Conservation (phyloP, 179 eudicot species). For the Gypsophila paniculata region DNA sequence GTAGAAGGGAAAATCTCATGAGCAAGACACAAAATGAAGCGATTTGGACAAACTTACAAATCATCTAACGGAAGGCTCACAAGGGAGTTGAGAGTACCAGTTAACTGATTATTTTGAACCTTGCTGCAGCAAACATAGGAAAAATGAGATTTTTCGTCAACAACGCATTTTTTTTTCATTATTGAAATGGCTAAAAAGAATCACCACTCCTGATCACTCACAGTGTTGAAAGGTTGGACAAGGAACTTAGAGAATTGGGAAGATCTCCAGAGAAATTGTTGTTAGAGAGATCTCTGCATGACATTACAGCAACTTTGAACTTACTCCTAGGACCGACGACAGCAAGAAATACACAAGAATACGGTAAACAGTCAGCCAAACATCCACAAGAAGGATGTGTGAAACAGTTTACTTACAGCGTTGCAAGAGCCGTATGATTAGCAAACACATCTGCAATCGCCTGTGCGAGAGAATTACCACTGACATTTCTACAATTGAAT, state of each 20-base stretch:
- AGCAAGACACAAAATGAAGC: slow-evolving; percentile 8
- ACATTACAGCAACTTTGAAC: slow-evolving; percentile 18
- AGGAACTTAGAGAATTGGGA: slow-evolving; percentile 57
- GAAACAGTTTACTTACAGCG: slow-evolving; percentile 51
- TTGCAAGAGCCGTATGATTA: slow-evolving; percentile 56
- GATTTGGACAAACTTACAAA: slow-evolving; percentile 53
- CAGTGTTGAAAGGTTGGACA: slow-evolving; percentile 85
- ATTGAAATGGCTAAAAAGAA: background rate
- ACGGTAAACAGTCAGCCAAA: background rate
- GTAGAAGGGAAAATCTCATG: background rate
- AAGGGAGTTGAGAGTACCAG: slow-evolving; percentile 63
- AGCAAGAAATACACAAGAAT: background rate
- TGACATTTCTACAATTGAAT: slow-evolving; percentile 54
- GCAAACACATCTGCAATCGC: slow-evolving; percentile 68
- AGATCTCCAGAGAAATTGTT: slow-evolving; percentile 81
- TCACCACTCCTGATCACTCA: slow-evolving; percentile 38
- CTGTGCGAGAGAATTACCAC: slow-evolving; percentile 64
- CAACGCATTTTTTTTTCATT: background rate
- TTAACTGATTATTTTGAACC: slow-evolving; percentile 73
- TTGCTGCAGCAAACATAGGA: slow-evolving; percentile 45
- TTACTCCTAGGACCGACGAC: slow-evolving; percentile 4
- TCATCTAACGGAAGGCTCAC: slow-evolving; percentile 66
- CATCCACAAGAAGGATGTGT: slow-evolving; percentile 16
- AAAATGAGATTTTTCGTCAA: slow-evolving; percentile 24
- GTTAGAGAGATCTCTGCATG: slow-evolving; percentile 77